A percentile compares a stretch with the other conserved stretches of the same genome.
Evolutionary conservation across 352 stramenopile genomes (phyloP).

Genomic region (Chrysophaeum taylorii): DNA sequence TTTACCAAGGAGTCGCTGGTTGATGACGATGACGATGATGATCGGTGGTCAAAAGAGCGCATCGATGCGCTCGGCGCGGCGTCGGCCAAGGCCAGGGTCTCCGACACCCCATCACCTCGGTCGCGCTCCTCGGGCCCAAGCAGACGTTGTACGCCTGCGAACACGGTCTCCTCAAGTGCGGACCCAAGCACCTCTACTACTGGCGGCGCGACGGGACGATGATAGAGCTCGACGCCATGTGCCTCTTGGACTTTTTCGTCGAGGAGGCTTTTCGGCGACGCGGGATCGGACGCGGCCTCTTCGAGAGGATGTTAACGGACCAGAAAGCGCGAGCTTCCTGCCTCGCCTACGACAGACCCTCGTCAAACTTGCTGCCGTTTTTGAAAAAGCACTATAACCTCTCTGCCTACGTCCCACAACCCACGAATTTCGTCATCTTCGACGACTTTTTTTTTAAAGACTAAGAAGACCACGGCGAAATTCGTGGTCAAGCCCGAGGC

Average conservation of each 20-base stretch:
- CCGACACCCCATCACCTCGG: too few species aligned
- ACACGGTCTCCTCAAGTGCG: background rate
- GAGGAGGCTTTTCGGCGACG: constrained; percentile 43
- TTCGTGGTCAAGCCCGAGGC: too few species aligned
- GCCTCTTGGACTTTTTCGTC: constrained; percentile 65
- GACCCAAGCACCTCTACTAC: constrained; percentile 10
- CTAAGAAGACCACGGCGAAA: too few species aligned
- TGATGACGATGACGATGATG: too few species aligned
- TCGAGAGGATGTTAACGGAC: constrained; percentile 45
- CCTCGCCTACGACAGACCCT: constrained; percentile 63
- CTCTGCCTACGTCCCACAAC: constrained; percentile 44
- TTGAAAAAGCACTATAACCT: constrained; percentile 55
- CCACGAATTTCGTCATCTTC: constrained; percentile 71
- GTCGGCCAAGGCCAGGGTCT: too few species aligned
- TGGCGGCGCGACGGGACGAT: background rate
- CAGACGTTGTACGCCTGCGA: too few species aligned
- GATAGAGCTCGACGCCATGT: constrained; percentile 36
- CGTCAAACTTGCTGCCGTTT: constrained; percentile 61
- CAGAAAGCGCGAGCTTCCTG: constrained; percentile 14
- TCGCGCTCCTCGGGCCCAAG: too few species aligned
- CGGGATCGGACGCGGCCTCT: constrained; percentile 51
- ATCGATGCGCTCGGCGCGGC: too few species aligned
- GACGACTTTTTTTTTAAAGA: constrained; percentile 63
- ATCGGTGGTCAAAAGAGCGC: too few species aligned
- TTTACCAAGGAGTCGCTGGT: too few species aligned